These are phyloP conservation scores for Lactifluus volemus DNA, from an alignment of 768 basidiomycete genomes.

Conservation along the genomic window DNA sequence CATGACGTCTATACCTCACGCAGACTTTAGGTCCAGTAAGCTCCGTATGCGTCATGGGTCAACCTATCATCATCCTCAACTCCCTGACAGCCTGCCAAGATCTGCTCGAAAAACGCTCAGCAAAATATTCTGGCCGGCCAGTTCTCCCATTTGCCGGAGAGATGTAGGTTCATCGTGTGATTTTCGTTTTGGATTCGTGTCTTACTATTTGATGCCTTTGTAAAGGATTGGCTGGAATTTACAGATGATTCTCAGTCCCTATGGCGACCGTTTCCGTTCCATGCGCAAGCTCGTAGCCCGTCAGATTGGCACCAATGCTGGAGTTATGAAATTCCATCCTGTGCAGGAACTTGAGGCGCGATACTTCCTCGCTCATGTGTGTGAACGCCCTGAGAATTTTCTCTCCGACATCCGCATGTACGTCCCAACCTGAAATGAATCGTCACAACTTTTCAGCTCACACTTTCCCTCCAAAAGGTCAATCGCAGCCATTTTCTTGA, in stretches of 20 bases:
- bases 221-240: conserved; percentile 9
- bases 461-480: neutral
- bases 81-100: conserved; percentile 10
- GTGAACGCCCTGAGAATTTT: conserved; percentile 3
- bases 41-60: conserved; percentile 6
- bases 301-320: conserved; percentile 6
- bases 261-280: conserved; percentile 5
- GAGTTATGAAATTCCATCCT: neutral
- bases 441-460: neutral
- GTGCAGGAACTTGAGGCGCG: conserved; percentile 3
- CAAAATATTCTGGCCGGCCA: conserved; percentile 7
- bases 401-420: conserved; percentile 4
- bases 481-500: conserved; percentile 7
- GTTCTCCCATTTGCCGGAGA: conserved; percentile 7
- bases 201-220: neutral
- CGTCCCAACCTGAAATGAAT: neutral
- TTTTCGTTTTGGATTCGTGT: neutral
- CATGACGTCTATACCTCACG: neutral
- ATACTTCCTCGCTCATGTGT: neutral
- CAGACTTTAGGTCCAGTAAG: conserved; percentile 2
- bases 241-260: conserved; percentile 8
- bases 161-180: neutral
- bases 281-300: conserved; percentile 10
- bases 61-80: conserved; percentile 9
- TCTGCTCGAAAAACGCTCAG: conserved; percentile 10